A percentile compares a stretch with the other conserved stretches of the same genome.
Conservation (phyloP, 257 asterid genomes). For the Salvia splendens region DNA sequence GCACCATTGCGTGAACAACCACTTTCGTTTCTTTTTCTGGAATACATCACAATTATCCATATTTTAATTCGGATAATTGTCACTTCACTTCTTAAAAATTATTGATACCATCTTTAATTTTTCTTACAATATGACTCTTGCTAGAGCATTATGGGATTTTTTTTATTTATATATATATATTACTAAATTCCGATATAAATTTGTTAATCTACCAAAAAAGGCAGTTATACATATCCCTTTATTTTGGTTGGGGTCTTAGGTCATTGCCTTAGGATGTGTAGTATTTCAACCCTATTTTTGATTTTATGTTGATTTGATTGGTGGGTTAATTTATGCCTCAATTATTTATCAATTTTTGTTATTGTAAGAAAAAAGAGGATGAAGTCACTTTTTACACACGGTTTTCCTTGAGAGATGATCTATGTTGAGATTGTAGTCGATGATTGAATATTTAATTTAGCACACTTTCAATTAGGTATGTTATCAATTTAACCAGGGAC, state of each 20-base stretch:
- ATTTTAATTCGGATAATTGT: conserved; percentile 22
- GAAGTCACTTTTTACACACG: background rate
- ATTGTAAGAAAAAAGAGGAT: background rate
- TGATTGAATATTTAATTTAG: background rate
- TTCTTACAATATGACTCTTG: background rate
- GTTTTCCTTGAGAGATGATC: background rate
- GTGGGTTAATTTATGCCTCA: too few species aligned
- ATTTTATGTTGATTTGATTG: background rate
- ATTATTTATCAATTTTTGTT: background rate
- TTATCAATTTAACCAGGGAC: background rate
- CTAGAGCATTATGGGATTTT: background rate
- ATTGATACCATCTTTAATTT: too few species aligned
- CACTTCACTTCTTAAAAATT: conserved; percentile 1
- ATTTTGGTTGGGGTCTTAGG: too few species aligned
- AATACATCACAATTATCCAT: background rate
- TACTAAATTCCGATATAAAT: background rate
- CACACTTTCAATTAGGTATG: background rate
- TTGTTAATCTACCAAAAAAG: too few species aligned
- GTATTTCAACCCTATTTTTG: too few species aligned
- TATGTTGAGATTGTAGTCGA: background rate
- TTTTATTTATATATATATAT: too few species aligned
- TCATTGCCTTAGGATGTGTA: too few species aligned
- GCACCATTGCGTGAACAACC: conserved; percentile 35
- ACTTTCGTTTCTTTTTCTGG: conserved; percentile 8
- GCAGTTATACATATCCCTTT: too few species aligned